phyloP scores from a whole-genome alignment of 2,329 filamentous ascomycete genomes.

The Hypoxylon sp. region DNA sequence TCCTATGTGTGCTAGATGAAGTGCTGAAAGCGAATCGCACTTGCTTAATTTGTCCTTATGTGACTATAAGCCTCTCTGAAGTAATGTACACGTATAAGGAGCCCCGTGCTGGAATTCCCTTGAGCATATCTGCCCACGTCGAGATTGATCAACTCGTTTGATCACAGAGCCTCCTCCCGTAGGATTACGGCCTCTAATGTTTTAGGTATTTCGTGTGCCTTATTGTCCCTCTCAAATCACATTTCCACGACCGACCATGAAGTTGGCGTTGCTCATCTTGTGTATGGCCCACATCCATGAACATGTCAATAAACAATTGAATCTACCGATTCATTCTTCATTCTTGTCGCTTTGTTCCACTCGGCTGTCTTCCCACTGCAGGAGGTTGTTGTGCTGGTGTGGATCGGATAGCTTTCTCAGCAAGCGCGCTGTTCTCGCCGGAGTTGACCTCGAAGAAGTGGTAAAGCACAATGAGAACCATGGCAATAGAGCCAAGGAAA shows the following conservation, averaged over 20 bases:
- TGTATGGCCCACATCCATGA: background rate
- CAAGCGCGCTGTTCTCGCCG: constrained; percentile 52
- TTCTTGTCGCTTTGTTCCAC: constrained; percentile 39
- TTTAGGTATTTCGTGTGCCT: background rate
- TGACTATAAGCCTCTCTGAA: constrained; percentile 6
- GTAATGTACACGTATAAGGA: constrained; percentile 5
- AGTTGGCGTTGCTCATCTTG: constrained; percentile 8
- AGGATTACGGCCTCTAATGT: background rate
- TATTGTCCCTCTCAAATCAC: background rate
- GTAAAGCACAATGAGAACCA: constrained; percentile 94
- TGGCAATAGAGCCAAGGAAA: constrained; percentile 88
- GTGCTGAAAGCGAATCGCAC: background rate
- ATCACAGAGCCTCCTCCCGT: background rate
- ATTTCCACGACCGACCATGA: constrained; percentile 1
- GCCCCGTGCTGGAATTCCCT: constrained; percentile 1
- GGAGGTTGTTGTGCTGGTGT: constrained; percentile 46
- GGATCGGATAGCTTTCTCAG: constrained; percentile 50
- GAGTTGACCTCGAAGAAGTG: constrained; percentile 97
- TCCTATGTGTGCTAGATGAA: background rate
- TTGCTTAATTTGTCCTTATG: constrained; percentile 1
- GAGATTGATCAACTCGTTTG: constrained; percentile 6
- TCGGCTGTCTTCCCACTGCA: constrained; percentile 45
- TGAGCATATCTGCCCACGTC: background rate
- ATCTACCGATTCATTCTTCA: background rate
- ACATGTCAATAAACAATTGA: background rate